phyloP scores from a whole-genome alignment of 2,329 filamentous ascomycete species.

The Pseudogymnoascus sp. region DNA sequence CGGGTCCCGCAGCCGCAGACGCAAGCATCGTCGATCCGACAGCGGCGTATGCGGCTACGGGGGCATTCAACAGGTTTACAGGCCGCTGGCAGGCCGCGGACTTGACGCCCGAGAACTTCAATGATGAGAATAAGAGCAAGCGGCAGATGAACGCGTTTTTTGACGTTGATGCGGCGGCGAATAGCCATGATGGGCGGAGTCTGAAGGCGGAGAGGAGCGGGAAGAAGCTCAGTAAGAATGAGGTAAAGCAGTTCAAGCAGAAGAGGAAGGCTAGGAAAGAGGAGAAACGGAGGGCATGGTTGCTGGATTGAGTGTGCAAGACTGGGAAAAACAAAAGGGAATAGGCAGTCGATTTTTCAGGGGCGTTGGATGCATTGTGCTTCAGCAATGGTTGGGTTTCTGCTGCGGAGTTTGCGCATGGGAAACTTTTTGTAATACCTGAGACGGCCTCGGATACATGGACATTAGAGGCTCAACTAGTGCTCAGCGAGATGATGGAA shows the following conservation, averaged over 20 bases:
- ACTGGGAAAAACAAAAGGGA: background rate
- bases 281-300: conserved; percentile 86
- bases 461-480: background rate
- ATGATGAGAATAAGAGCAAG: conserved; percentile 76
- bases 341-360: background rate
- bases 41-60: conserved; percentile 56
- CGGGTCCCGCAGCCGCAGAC: conserved; percentile 28
- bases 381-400: background rate
- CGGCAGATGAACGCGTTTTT: conserved; percentile 93
- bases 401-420: background rate
- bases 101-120: conserved; percentile 65
- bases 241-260: conserved; percentile 86
- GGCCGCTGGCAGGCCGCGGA: conserved; percentile 68
- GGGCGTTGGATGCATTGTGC: background rate
- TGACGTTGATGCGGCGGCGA: conserved; percentile 89
- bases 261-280: conserved; percentile 85
- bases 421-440: background rate
- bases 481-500: background rate
- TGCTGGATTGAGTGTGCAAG: conserved; percentile 57
- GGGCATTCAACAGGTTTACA: conserved; percentile 84
- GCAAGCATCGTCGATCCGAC: conserved; percentile 32
- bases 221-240: conserved; percentile 75
- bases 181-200: conserved; percentile 80
- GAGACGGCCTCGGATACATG: background rate
- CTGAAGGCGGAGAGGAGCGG: conserved; percentile 82